phyloP scores from a whole-genome alignment of 805 yeast species.

The Metschnikowia arizonensis region DNA sequence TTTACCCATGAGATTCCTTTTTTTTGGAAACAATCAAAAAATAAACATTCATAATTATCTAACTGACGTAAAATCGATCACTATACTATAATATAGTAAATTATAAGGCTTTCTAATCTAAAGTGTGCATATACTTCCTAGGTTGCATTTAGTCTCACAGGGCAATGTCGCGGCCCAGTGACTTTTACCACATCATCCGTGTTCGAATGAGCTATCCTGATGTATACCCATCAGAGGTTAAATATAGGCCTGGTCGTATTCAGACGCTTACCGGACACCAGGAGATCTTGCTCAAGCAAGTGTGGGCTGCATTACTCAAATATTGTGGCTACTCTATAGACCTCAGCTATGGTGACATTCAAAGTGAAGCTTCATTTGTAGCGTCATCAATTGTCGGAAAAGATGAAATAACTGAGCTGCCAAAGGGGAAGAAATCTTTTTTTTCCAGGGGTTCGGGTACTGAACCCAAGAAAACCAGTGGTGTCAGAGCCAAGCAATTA shows the following conservation, averaged over 20 bases:
- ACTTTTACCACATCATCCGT: not conserved
- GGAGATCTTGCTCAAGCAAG: conserved; percentile 18
- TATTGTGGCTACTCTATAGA: conserved; percentile 45
- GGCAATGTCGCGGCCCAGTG: not conserved
- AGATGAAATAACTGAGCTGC: conserved; percentile 14
- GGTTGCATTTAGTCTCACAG: not conserved
- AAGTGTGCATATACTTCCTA: not conserved
- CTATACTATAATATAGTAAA: too few relatives aligned
- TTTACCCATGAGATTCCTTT: too few relatives aligned
- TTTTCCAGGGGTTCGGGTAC: conserved; percentile 19
- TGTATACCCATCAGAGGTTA: conserved; percentile 20
- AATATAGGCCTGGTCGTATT: conserved; percentile 35
- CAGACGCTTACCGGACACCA: conserved; percentile 29
- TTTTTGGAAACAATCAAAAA: too few relatives aligned
- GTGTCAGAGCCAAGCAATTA: conserved; percentile 27
- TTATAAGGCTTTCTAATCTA: too few relatives aligned
- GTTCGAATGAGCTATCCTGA: conserved; percentile 8
- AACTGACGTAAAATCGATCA: too few relatives aligned
- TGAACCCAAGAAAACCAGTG: conserved; percentile 17
- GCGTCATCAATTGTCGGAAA: conserved; percentile 23
- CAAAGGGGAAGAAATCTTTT: conserved; percentile 31
- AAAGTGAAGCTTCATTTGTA: conserved; percentile 29
- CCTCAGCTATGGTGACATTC: conserved; percentile 27
- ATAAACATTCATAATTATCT: too few relatives aligned
- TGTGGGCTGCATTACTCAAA: conserved; percentile 18